Conservation (phyloP, 768 basidiomycete species). For the Tricholoma sp. region DNA sequence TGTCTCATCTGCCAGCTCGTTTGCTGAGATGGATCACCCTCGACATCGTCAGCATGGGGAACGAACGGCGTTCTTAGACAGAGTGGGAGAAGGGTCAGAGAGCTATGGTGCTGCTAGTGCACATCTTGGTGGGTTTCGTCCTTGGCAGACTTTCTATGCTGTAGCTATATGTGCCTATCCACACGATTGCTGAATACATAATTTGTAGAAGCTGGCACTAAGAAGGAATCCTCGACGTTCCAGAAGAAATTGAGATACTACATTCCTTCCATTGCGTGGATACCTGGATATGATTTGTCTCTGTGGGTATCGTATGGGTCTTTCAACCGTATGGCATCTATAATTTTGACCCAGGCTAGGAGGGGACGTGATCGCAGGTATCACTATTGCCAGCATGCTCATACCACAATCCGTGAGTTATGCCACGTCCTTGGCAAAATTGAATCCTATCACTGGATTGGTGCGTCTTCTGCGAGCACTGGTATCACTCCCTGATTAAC, state of each 20-base stretch:
- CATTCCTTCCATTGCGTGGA: slow-evolving; percentile 73
- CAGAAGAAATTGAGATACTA: slow-evolving; percentile 63
- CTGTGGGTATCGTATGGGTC: slow-evolving; percentile 37
- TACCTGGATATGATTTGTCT: slow-evolving; percentile 68
- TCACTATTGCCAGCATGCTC: slow-evolving; percentile 81
- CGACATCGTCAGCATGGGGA: slow-evolving; percentile 19
- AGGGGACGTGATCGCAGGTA: slow-evolving; percentile 74
- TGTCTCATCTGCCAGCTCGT: slow-evolving; percentile 13
- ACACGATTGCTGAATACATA: neutral
- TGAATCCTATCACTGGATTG: slow-evolving; percentile 82
- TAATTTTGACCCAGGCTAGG: slow-evolving; percentile 22
- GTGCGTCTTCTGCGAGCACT: slow-evolving; percentile 36
- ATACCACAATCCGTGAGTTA: slow-evolving; percentile 91
- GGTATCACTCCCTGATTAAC: neutral
- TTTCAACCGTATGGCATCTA: neutral
- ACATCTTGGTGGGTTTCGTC: slow-evolving; percentile 16
- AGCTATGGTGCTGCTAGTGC: slow-evolving; percentile 21
- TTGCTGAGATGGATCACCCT: slow-evolving; percentile 12
- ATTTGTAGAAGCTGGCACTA: slow-evolving; percentile 3
- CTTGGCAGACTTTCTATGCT: neutral
- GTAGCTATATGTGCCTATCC: neutral
- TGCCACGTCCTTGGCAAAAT: slow-evolving; percentile 79
- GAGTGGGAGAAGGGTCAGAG: slow-evolving; percentile 13
- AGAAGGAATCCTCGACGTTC: slow-evolving; percentile 26
- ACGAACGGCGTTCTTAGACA: slow-evolving; percentile 29